Conservation (phyloP, 768 basidiomycete species). For the Boletus reticuloceps region DNA sequence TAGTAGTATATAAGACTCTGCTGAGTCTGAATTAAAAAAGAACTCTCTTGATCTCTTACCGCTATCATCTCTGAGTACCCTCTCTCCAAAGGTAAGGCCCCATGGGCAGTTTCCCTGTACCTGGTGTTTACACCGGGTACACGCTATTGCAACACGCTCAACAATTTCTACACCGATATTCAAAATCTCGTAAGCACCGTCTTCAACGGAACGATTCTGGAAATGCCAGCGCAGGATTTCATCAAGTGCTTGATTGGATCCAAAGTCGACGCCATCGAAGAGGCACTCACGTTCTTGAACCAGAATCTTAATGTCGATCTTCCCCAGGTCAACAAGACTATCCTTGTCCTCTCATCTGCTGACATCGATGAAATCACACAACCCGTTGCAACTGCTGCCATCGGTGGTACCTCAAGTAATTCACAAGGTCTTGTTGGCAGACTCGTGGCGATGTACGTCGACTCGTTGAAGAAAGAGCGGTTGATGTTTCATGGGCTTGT, state of each 20-base stretch:
- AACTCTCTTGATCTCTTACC: no score
- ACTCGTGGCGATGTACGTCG: slow-evolving; percentile 71
- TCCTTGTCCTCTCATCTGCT: slow-evolving; percentile 72
- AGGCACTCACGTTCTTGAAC: slow-evolving; percentile 88
- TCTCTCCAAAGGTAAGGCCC: no score
- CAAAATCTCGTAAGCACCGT: slow-evolving; percentile 73
- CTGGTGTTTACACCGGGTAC: no score
- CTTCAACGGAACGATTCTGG: slow-evolving; percentile 84
- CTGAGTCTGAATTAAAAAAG: no score
- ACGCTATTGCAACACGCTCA: no score
- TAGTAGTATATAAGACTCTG: no score
- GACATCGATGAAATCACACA: slow-evolving; percentile 70
- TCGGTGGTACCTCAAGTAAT: slow-evolving; percentile 54
- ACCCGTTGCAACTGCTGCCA: slow-evolving; percentile 82
- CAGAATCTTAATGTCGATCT: slow-evolving; percentile 81
- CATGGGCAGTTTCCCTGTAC: no score
- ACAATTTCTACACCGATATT: slow-evolving; percentile 82
- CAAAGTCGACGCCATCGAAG: slow-evolving; percentile 84
- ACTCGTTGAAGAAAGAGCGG: slow-evolving; percentile 73
- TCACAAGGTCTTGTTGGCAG: slow-evolving; percentile 65
- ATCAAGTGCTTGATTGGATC: slow-evolving; percentile 84
- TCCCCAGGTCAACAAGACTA: slow-evolving; percentile 69
- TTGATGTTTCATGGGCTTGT: slow-evolving; percentile 87
- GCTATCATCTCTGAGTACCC: no score
- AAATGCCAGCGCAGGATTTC: slow-evolving; percentile 81